Base-by-base conservation (phyloP, 129 eudicot species). In the Pittosporum tobira region DNA sequence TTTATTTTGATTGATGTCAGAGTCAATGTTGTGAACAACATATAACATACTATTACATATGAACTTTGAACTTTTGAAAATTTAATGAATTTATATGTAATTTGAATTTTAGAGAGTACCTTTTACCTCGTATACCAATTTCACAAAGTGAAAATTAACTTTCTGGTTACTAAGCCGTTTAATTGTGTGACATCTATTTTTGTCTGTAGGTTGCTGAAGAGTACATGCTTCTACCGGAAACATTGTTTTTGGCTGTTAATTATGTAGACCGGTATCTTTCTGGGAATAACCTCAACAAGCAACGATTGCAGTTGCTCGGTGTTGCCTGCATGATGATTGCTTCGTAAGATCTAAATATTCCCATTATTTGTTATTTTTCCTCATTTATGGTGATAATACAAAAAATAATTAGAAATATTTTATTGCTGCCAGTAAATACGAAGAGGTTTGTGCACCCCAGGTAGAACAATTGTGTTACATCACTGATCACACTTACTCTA, bases 311-410 rank as follows among this genome's bases (percentile, higher is more conserved):
- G 26, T 66, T 90, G 75, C 94, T 90, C 46, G 97, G 97, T 45
- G 94, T 90, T 25, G 87, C 97, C 1, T 85, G 87, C 76, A 85
- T 90, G 97, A 85, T 90, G 95, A 90, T 90, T 40, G 95, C 97
- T 21, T 71, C 97, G 97, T 89, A 89, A 79, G 95, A 48, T 45
- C 16, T 45, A 45, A 15, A 45, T n/a, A 3, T 34, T 15, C 5
- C 49, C 49, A 7, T 15, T 45, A 6, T n/a, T 1, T 45, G 20
- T 45, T 45, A 14, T 15, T 15, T 16, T 2, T 16, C 4, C 45
- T 10, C 15, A 13, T 40, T 10, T 4, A 40, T 3, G 13, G 15
- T 10, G n/a, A 40, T 40, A 10, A 11, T 13, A 40, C 4, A 6
- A 40, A 40, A 34, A 34, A 34, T 34, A 34, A 34, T 34, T 12